These are phyloP conservation scores for Mitragyna speciosa DNA, from an alignment of 257 asterid genomes.

Conservation along the genomic window DNA sequence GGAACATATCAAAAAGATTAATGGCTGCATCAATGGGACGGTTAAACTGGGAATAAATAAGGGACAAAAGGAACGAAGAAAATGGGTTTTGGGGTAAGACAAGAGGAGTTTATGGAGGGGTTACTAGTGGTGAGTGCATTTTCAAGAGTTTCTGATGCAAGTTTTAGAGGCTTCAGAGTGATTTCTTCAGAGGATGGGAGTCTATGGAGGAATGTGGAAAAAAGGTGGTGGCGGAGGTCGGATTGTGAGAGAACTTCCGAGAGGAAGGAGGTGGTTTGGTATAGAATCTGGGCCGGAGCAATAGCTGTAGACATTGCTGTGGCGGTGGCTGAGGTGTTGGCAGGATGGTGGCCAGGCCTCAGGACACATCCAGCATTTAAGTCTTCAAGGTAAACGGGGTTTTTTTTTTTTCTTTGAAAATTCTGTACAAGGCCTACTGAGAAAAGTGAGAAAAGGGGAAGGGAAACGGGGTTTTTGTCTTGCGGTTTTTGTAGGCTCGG, in stretches of 20 bases:
- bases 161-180: constrained; percentile 40
- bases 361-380: background rate
- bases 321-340: background rate
- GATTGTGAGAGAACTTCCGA: constrained; percentile 44
- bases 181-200: constrained; percentile 32
- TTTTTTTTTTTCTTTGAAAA: no score
- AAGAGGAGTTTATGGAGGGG: constrained; percentile 52
- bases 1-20: constrained; percentile 46
- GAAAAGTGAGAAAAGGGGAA: no score
- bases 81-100: constrained; percentile 38
- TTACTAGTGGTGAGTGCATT: constrained; percentile 55
- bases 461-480: constrained; percentile 1
- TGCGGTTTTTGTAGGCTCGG: background rate
- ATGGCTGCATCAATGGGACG: constrained; percentile 47
- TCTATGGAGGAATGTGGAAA: constrained; percentile 41
- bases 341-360: background rate
- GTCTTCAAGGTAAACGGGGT: no score
- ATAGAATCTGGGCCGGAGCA: constrained; percentile 46
- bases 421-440: no score
- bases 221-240: constrained; percentile 46
- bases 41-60: constrained; percentile 38
- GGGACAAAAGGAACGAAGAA: constrained; percentile 54
- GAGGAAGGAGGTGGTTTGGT: constrained; percentile 50
- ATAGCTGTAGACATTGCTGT: constrained; percentile 43
- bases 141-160: constrained; percentile 58